These are phyloP conservation scores for Alternaria sp. DNA, from an alignment of 2,329 filamentous ascomycete genomes.

Conservation along the genomic window DNA sequence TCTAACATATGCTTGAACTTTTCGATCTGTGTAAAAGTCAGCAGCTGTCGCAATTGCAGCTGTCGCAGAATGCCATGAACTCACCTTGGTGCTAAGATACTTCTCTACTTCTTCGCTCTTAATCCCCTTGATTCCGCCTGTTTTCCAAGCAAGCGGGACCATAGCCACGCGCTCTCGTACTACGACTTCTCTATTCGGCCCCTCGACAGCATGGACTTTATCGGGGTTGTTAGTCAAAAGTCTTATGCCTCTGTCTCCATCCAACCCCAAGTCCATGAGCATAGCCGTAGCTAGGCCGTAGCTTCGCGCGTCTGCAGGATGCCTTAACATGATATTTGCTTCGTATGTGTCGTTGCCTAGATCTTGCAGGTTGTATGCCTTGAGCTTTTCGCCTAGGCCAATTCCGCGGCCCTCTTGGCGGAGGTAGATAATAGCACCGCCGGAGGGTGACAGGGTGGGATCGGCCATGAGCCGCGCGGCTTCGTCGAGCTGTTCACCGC, in stretches of 20 bases:
- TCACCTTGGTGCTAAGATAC: slow-evolving; percentile 92
- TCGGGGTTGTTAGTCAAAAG: slow-evolving; percentile 97
- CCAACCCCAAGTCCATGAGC: slow-evolving; percentile 81
- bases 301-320: slow-evolving; percentile 92
- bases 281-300: slow-evolving; percentile 98
- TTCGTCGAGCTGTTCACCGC: slow-evolving; percentile 96
- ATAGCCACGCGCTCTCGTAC: slow-evolving; percentile 93
- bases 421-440: slow-evolving; percentile 93
- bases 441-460: slow-evolving; percentile 64
- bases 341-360: slow-evolving; percentile 97
- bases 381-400: slow-evolving; percentile 91
- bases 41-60: slow-evolving; percentile 19
- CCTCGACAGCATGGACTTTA: slow-evolving; percentile 93
- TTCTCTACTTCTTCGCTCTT: slow-evolving; percentile 88
- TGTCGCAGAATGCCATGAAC: slow-evolving; percentile 31
- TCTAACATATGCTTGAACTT: slow-evolving; percentile 63
- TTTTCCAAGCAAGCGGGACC: slow-evolving; percentile 92
- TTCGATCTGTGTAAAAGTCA: slow-evolving; percentile 54
- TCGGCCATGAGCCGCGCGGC: slow-evolving; percentile 91
- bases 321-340: slow-evolving; percentile 87
- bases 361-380: slow-evolving; percentile 98
- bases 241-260: slow-evolving; percentile 73
- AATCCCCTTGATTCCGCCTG: slow-evolving; percentile 78
- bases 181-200: slow-evolving; percentile 83
- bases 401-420: slow-evolving; percentile 97